Base-by-base conservation (phyloP, 2,329 filamentous ascomycete genomes). In the Nemania sp. region DNA sequence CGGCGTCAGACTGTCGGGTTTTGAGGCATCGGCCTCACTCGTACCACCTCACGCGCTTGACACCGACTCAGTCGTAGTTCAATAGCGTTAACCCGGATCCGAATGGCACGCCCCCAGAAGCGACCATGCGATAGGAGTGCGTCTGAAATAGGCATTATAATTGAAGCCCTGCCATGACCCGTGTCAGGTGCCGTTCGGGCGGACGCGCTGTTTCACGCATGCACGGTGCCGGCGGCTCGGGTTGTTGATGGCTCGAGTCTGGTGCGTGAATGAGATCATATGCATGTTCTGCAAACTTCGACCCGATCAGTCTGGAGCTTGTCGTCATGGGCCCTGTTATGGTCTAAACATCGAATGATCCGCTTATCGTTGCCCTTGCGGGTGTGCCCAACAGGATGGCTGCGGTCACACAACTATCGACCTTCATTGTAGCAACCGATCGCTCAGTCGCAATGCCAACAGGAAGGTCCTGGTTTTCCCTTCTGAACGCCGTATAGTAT, bases 1-100 rank as follows among this genome's bases (percentile, higher is more conserved):
- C 20, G 86, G 87, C 0, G 87, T 89, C 63, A 89, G 75, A 70
- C 87, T 90, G 71, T 90, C 87, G 1, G 72, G 68, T 0, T 79
- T 80, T 0, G 82, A 84, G 37, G 80, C 79, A 68, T 84, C n/a
- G 72, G 59, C 82, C 84, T 74, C 87, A 89, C 2, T 71, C 76
- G 21, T 78, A 72, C 86, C 87, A 90, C 68, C 86, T 85, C 50
- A 81, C 75, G 13, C 87, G 82, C 45, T 77, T 74, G 65, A 85
- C 84, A 62, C 82, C 79, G 6, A 82, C 72, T 79, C 81, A 90
- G 63, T 80, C 69, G 65, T 79, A 85, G 68, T 84, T 86, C 7
- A 7, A 29, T 29, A 29, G 7, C 25, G 25, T 90, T 54, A 90
- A 75, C 1, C 87, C 87, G 52, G 80, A 83, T 10, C 87, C 87